Evolutionary conservation across 108 stramenopile species (phyloP).

Genomic region (Pseudonitzschia pungens): DNA sequence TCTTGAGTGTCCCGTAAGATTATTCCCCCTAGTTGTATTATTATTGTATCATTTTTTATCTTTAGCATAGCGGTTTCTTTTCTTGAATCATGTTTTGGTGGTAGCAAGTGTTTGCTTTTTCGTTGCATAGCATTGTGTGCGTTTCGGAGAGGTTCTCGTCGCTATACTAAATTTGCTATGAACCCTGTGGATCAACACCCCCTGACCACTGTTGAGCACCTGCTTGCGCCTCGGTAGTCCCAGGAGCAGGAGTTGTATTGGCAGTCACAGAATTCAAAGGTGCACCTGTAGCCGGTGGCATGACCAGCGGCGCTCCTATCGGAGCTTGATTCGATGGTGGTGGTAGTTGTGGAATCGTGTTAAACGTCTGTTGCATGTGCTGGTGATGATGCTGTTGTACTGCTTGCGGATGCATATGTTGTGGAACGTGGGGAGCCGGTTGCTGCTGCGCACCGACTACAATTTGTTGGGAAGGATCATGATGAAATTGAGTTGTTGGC

Average conservation of each 20-base stretch:
- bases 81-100: not conserved
- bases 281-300: not conserved
- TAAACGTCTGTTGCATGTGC: slow-evolving; percentile 18
- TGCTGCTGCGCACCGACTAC: slow-evolving; percentile 10
- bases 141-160: no score
- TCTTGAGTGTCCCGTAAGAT: slow-evolving; percentile 12
- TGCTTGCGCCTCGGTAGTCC: not conserved
- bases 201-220: not conserved
- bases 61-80: slow-evolving; percentile 3
- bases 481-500: slow-evolving; percentile 3
- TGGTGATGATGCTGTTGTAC: slow-evolving; percentile 22
- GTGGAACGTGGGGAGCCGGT: not conserved
- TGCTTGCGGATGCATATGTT: slow-evolving; percentile 11
- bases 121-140: not conserved
- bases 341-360: slow-evolving; percentile 12
- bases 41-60: slow-evolving; percentile 14
- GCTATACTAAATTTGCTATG: not conserved
- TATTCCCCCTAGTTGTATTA: slow-evolving; percentile 10
- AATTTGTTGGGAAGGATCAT: slow-evolving; percentile 11
- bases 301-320: not conserved
- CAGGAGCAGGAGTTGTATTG: not conserved
- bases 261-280: not conserved
- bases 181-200: not conserved
- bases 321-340: not conserved
- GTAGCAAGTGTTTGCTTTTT: slow-evolving; percentile 9